Evolutionary conservation across 768 basidiomycete species (phyloP).

Genomic region (Lactarius pseudohatsudake): DNA sequence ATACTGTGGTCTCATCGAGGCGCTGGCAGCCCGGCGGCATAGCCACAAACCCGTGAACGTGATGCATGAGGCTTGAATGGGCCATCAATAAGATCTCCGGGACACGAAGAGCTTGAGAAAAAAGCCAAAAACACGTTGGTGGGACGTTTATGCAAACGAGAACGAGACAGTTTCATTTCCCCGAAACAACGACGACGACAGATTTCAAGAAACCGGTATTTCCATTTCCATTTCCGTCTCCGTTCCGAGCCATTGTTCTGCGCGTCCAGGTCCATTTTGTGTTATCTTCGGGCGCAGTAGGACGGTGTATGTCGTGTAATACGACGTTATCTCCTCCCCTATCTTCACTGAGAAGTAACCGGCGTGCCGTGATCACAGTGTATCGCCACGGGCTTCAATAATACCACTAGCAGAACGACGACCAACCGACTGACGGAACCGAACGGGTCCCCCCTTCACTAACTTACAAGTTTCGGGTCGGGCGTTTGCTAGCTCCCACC

Average conservation of each 20-base stretch:
- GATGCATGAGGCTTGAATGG: not conserved
- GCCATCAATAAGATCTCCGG: not conserved
- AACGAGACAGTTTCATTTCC: not conserved
- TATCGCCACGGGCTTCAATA: not conserved
- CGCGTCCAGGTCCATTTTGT: not conserved
- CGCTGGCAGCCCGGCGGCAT: not conserved
- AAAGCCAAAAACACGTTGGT: constrained; percentile 2
- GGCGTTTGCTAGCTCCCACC: not conserved
- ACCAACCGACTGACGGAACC: too few relatives aligned
- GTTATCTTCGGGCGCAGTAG: not conserved
- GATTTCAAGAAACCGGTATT: not conserved
- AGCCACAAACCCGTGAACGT: not conserved
- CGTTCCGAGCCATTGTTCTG: not conserved
- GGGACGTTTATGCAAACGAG: not conserved
- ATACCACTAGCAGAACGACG: not conserved
- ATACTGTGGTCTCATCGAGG: not conserved
- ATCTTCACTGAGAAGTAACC: not conserved
- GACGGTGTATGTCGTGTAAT: not conserved
- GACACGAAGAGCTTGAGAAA: not conserved
- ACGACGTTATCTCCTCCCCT: not conserved
- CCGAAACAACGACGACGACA: not conserved
- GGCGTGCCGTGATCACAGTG: not conserved
- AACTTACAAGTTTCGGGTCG: too few relatives aligned
- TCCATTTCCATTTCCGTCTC: not conserved
- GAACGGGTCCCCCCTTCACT: too few relatives aligned